These are phyloP conservation scores for Komagataea norvegica DNA, from an alignment of 1,139 yeast species.

Conservation along the genomic window DNA sequence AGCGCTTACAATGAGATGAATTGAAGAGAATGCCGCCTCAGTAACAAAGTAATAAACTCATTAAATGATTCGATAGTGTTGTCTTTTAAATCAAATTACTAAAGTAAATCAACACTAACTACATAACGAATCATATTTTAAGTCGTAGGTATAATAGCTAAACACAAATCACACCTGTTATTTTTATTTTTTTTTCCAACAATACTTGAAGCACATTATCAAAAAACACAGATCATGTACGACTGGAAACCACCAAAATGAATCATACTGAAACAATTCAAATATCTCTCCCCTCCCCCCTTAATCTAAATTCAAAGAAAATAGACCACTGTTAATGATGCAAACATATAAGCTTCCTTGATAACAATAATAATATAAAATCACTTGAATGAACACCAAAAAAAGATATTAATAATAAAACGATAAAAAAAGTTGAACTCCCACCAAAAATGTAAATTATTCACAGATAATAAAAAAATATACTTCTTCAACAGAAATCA, in stretches of 20 bases:
- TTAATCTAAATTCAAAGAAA: constrained; percentile 11
- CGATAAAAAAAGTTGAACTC: constrained; percentile 8
- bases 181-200: constrained; percentile 5
- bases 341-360: constrained; percentile 8
- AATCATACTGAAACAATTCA: constrained; percentile 5
- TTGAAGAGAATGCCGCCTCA: too few species aligned
- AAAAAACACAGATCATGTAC: too few species aligned
- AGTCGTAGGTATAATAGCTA: constrained; percentile 12
- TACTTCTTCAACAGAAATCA: constrained; percentile 6
- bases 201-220: not conserved
- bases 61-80: too few species aligned
- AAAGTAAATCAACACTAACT: too few species aligned
- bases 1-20: too few species aligned
- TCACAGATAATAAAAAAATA: not conserved
- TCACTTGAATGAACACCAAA: constrained; percentile 14
- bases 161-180: constrained; percentile 9
- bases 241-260: constrained; percentile 6
- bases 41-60: too few species aligned
- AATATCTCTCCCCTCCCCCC: constrained; percentile 2
- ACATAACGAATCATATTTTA: constrained; percentile 11
- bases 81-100: too few species aligned
- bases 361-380: constrained; percentile 9
- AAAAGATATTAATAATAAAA: constrained; percentile 9
- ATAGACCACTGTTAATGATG: constrained; percentile 11
- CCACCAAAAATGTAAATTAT: constrained; percentile 2